Conservation (phyloP, 495 filamentous ascomycete genomes). For the Oidiodendron maius region DNA sequence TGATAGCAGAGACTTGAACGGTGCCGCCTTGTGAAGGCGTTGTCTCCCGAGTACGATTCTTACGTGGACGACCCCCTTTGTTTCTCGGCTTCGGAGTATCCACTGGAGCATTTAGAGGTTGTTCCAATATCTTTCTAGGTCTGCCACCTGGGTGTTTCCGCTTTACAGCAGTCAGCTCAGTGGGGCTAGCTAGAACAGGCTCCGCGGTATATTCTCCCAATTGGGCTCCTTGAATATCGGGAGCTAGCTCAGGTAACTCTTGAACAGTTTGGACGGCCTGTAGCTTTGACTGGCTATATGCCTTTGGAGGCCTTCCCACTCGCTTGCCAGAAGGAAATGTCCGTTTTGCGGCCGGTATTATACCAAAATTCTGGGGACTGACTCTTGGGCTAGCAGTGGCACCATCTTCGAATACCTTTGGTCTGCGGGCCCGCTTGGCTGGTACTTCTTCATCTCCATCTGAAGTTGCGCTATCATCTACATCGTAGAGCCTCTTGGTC, state of each 20-base stretch:
- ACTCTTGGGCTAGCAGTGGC: not conserved
- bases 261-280: constrained; percentile 10
- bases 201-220: constrained; percentile 4
- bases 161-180: not conserved
- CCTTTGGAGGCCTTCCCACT: constrained; percentile 13
- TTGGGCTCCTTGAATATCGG: constrained; percentile 1
- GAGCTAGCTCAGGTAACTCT: not conserved
- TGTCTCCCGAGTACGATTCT: not conserved
- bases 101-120: not conserved
- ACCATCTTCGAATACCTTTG: constrained; percentile 5
- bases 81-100: constrained; percentile 4
- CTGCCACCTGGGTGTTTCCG: constrained; percentile 3
- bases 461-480: constrained; percentile 6
- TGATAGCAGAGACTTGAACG: not conserved
- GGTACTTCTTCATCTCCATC: constrained; percentile 13
- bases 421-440: constrained; percentile 9
- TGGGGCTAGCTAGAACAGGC: too few relatives aligned
- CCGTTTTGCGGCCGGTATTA: constrained; percentile 4
- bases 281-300: constrained; percentile 12
- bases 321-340: constrained; percentile 13
- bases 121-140: constrained; percentile 3
- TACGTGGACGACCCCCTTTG: constrained; percentile 5
- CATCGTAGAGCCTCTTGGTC: constrained; percentile 1
- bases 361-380: constrained; percentile 1
- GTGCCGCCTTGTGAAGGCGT: not conserved